Conservation (phyloP, 306 rosid species). For the Inga leiocalycina region DNA sequence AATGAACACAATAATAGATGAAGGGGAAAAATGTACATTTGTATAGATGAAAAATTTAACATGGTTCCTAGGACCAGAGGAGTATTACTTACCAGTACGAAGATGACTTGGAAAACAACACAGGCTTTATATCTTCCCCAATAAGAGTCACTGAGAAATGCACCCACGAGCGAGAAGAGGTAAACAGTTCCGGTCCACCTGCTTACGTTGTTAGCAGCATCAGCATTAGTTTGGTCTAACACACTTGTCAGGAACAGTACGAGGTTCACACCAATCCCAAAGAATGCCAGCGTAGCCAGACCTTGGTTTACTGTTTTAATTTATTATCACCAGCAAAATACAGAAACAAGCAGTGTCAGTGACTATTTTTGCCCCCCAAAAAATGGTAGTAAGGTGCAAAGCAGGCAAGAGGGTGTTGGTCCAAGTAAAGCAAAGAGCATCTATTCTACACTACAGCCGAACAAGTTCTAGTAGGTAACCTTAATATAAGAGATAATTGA, state of each 20-base stretch:
- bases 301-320: conserved; percentile 55
- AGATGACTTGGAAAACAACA: conserved; percentile 61
- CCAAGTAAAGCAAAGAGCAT: no score
- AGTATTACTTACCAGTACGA: conserved; percentile 61
- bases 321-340: not conserved
- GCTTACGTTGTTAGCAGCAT: conserved; percentile 64
- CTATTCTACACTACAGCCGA: no score
- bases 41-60: no score
- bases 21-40: no score
- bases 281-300: conserved; percentile 60
- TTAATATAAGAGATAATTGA: no score
- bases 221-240: conserved; percentile 49
- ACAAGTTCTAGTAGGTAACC: no score
- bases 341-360: conserved; percentile 11
- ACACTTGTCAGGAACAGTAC: conserved; percentile 61
- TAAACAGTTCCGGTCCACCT: conserved; percentile 60
- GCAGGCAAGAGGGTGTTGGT: no score
- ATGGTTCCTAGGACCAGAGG: no score
- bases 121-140: conserved; percentile 66
- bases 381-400: no score
- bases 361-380: not conserved
- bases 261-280: conserved; percentile 61
- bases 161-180: conserved; percentile 60
- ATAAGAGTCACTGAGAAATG: conserved; percentile 62
- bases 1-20: no score